Percentiles rank a stretch among this genome's conserved stretches.
phyloP scores from a whole-genome alignment of 2,329 filamentous ascomycete species.

The Talaromyces piceae region DNA sequence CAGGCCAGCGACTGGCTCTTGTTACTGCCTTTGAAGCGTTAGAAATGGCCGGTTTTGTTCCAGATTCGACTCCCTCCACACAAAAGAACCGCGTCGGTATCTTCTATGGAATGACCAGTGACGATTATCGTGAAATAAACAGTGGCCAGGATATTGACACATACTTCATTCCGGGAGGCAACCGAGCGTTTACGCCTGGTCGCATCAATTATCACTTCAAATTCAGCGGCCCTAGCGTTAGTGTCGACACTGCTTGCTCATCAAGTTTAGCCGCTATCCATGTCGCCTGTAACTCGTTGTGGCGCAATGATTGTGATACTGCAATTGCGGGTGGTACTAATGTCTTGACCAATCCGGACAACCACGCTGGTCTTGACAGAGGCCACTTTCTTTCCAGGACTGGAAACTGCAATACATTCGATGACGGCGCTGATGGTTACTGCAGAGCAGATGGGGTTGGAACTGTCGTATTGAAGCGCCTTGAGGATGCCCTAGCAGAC shows the following conservation, averaged over 20 bases:
- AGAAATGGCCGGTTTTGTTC: constrained; percentile 69
- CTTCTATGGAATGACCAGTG: constrained; percentile 65
- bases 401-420: constrained; percentile 45
- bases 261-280: constrained; percentile 65
- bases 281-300: constrained; percentile 62
- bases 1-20: constrained; percentile 67
- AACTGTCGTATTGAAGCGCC: constrained; percentile 44
- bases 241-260: constrained; percentile 68
- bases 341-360: constrained; percentile 66
- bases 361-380: constrained; percentile 64
- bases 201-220: constrained; percentile 71
- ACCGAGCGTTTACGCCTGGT: constrained; percentile 53
- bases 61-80: constrained; percentile 61
- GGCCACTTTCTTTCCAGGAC: constrained; percentile 24
- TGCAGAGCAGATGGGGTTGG: constrained; percentile 47
- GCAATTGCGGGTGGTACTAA: constrained; percentile 74
- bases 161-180: constrained; percentile 57
- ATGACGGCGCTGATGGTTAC: constrained; percentile 46
- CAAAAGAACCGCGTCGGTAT: constrained; percentile 57
- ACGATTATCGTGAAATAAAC: constrained; percentile 62
- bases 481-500: constrained; percentile 45
- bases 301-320: constrained; percentile 68
- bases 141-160: constrained; percentile 62
- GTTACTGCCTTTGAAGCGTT: constrained; percentile 70
- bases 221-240: constrained; percentile 64